Evolutionary conservation across 108 stramenopile species (phyloP).

Genomic region (Nitzschia sp.): DNA sequence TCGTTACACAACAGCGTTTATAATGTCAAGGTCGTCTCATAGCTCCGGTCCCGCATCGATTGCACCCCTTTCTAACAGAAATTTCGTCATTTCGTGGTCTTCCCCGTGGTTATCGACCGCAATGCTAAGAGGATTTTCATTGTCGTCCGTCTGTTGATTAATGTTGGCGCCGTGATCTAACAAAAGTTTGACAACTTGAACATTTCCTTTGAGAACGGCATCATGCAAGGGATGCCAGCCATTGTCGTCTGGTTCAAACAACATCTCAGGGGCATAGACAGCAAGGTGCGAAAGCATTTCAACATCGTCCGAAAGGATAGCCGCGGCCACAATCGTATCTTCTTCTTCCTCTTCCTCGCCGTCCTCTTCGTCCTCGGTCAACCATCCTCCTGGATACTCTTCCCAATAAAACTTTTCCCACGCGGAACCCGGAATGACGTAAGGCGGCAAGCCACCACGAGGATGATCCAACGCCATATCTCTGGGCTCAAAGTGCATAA

Average conservation of each 20-base stretch:
- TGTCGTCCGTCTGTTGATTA: conserved; percentile 17
- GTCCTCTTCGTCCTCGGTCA: not conserved
- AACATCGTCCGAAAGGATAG: conserved; percentile 25
- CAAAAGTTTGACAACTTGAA: conserved; percentile 35
- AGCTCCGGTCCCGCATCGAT: conserved; percentile 17
- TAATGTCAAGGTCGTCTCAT: no score
- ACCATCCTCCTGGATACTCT: conserved; percentile 14
- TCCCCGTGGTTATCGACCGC: conserved; percentile 25
- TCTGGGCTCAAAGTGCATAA: conserved; percentile 72
- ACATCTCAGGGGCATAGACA: not conserved
- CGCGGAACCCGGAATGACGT: conserved; percentile 47
- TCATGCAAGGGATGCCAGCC: conserved; percentile 52
- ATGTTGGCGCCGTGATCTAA: conserved; percentile 32
- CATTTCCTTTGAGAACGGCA: conserved; percentile 30
- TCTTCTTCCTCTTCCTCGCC: conserved; percentile 20
- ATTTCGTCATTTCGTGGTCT: conserved; percentile 38
- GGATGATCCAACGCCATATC: conserved; percentile 16
- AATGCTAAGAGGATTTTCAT: conserved; percentile 23
- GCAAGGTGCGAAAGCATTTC: conserved; percentile 11
- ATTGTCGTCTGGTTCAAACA: conserved; percentile 31
- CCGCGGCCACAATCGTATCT: conserved; percentile 15
- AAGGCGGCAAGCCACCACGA: conserved; percentile 41
- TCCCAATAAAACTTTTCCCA: conserved; percentile 37
- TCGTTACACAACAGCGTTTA: no score
- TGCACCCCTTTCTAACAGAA: conserved; percentile 37